phyloP scores from a whole-genome alignment of 257 asterid genomes.

The Thymus mandschuricus region DNA sequence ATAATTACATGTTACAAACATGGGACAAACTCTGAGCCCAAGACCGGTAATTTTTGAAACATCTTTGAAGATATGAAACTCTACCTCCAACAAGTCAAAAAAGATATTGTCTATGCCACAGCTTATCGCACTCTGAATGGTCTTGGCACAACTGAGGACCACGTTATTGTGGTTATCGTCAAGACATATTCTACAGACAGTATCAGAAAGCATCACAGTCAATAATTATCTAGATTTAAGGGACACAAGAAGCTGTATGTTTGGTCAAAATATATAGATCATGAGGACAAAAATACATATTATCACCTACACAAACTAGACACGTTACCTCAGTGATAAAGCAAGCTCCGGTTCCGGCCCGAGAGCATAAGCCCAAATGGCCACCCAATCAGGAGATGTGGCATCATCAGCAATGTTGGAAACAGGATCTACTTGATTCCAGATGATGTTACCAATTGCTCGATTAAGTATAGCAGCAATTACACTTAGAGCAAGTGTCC shows the following conservation, averaged over 20 bases:
- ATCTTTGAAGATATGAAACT: constrained; percentile 12
- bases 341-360: constrained; percentile 99
- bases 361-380: constrained; percentile 96
- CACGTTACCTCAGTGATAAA: constrained; percentile 66
- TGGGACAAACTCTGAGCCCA: constrained; percentile 22
- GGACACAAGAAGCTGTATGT: constrained; percentile 3
- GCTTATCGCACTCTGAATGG: constrained; percentile 69
- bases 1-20: constrained; percentile 29
- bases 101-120: constrained; percentile 63
- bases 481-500: constrained; percentile 79
- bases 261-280: constrained; percentile 3
- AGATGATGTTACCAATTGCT: constrained; percentile 53
- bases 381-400: constrained; percentile 76
- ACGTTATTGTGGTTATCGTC: constrained; percentile 89
- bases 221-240: constrained; percentile 19
- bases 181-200: constrained; percentile 66
- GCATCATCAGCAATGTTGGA: constrained; percentile 39
- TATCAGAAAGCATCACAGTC: constrained; percentile 25
- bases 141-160: constrained; percentile 85
- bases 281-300: constrained; percentile 23
- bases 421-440: constrained; percentile 45
- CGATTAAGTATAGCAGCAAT: constrained; percentile 70
- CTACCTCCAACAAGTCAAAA: constrained; percentile 78
- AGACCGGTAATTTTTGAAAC: constrained; percentile 21
- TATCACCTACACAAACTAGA: constrained; percentile 14